Percentiles rank a stretch among this genome's conserved stretches.
Conservation (phyloP, 2,329 filamentous ascomycete genomes). For the Triangularia verruculosa region DNA sequence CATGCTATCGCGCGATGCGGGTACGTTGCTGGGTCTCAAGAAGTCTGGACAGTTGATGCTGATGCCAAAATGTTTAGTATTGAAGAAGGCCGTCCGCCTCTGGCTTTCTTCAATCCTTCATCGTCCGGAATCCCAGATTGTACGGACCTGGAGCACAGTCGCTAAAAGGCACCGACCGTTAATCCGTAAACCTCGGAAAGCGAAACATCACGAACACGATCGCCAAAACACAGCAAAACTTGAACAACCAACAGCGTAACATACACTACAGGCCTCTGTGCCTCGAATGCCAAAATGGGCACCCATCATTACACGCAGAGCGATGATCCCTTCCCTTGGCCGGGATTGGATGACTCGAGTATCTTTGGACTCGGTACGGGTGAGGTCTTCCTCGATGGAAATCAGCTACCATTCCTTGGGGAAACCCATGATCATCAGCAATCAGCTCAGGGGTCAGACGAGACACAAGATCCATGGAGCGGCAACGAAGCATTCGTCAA, state of each 20-base stretch:
- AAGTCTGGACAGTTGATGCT: background rate
- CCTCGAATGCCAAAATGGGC: background rate
- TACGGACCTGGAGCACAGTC: background rate
- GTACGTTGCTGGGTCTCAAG: background rate
- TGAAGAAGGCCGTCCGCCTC: background rate
- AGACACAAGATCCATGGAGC: too few relatives aligned
- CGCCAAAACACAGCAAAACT: background rate
- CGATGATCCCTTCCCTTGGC: too few relatives aligned
- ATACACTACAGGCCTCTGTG: background rate
- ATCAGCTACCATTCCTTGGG: too few relatives aligned
- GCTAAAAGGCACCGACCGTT: background rate
- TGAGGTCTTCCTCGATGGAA: too few relatives aligned
- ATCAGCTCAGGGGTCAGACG: too few relatives aligned
- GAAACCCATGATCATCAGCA: too few relatives aligned
- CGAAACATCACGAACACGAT: background rate
- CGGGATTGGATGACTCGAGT: too few relatives aligned
- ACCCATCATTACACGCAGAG: too few relatives aligned
- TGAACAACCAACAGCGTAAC: background rate
- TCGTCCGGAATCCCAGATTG: background rate
- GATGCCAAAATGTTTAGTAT: background rate
- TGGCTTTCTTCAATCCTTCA: background rate
- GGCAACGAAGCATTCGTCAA: too few relatives aligned
- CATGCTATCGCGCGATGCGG: background rate
- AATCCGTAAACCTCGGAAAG: background rate
- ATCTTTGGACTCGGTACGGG: too few relatives aligned